Percentiles rank a stretch among this genome's conserved stretches.
Conservation (phyloP, 2,329 filamentous ascomycete species). For the Apiospora arundinis region DNA sequence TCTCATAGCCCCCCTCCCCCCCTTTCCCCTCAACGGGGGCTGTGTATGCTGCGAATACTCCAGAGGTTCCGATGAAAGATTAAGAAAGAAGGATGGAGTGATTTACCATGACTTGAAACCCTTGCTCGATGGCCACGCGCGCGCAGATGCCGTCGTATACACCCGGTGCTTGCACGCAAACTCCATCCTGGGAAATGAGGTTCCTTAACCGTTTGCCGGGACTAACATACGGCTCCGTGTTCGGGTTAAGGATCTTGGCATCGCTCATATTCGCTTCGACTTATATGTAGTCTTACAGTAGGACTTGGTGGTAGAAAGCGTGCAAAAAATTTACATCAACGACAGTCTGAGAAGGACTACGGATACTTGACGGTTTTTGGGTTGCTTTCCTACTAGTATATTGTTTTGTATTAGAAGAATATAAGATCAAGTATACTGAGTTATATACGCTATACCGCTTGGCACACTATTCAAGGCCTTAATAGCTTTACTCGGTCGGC, state of each 20-base stretch:
- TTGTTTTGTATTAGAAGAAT: too few species aligned
- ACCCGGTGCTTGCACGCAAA: slow-evolving; percentile 24
- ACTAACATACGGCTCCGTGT: slow-evolving; percentile 18
- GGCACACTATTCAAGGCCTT: not conserved
- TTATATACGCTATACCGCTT: not conserved
- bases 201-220: slow-evolving; percentile 20
- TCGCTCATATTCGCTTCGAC: not conserved
- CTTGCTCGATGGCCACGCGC: slow-evolving; percentile 24
- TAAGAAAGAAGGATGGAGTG: not conserved
- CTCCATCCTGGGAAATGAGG: slow-evolving; percentile 21
- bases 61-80: not conserved
- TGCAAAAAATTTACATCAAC: not conserved
- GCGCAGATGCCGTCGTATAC: slow-evolving; percentile 25
- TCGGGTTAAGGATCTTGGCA: not conserved
- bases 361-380: not conserved
- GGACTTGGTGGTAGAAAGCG: not conserved
- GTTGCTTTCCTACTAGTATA: not conserved
- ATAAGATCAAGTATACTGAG: not conserved
- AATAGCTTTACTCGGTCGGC: not conserved
- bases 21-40: not conserved
- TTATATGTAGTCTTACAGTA: not conserved
- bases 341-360: not conserved
- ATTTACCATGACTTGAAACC: slow-evolving; percentile 23
- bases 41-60: not conserved
- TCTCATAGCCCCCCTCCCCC: not conserved